Evolutionary conservation across 148 eudicot genomes (phyloP).

Genomic region (Beta vulgaris): DNA sequence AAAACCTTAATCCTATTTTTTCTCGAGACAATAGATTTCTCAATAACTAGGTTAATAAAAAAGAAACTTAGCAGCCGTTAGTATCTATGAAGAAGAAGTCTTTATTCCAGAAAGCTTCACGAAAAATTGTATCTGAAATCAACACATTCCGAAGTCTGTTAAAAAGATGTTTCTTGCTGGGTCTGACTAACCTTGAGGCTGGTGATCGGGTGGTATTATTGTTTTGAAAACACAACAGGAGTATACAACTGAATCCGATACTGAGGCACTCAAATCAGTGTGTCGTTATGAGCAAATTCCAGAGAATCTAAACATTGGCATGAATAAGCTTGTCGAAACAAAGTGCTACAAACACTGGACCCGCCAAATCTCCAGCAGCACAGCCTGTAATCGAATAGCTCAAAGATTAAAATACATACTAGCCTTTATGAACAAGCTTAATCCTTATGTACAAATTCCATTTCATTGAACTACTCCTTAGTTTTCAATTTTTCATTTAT

Average conservation of each 20-base stretch:
- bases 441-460: too few species aligned
- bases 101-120: not conserved
- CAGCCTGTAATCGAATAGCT: slow-evolving; percentile 52
- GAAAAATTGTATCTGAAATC: not conserved
- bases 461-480: too few species aligned
- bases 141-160: not conserved
- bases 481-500: not conserved
- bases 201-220: not conserved
- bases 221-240: not conserved
- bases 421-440: not conserved
- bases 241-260: slow-evolving; percentile 14
- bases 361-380: slow-evolving; percentile 73
- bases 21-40: not conserved
- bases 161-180: not conserved
- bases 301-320: slow-evolving; percentile 19
- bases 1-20: not conserved
- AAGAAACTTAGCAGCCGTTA: not conserved
- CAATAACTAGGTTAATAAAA: not conserved
- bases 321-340: slow-evolving; percentile 55
- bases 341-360: slow-evolving; percentile 58
- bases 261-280: not conserved
- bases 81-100: not conserved
- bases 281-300: slow-evolving; percentile 5
- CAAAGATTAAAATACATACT: not conserved
- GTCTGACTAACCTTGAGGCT: slow-evolving; percentile 5